Conservation (phyloP, 1,139 yeast species). For the Hyphopichia wangnamkhiaoensis region DNA sequence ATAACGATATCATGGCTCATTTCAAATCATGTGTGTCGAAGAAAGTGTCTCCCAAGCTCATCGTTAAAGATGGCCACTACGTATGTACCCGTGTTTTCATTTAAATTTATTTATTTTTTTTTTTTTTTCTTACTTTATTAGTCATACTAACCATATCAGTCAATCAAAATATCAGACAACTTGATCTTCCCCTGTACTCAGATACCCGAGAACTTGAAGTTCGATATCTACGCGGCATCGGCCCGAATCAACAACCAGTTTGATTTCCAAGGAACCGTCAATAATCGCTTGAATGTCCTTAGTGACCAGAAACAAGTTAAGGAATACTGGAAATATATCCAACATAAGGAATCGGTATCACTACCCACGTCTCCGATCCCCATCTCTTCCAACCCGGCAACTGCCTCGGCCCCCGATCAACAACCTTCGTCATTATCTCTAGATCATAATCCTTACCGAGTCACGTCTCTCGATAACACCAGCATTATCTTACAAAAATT, state of each 20-base stretch:
- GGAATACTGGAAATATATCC: conserved; percentile 14
- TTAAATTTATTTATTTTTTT: neutral
- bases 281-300: conserved; percentile 32
- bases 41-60: conserved; percentile 27
- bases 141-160: conserved; percentile 14
- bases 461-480: conserved; percentile 21
- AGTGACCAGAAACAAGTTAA: conserved; percentile 32
- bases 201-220: conserved; percentile 38
- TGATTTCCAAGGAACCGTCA: conserved; percentile 32
- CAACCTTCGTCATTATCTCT: conserved; percentile 1
- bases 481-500: conserved; percentile 25
- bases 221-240: conserved; percentile 30
- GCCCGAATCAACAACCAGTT: conserved; percentile 9
- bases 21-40: conserved; percentile 16
- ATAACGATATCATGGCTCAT: conserved; percentile 24
- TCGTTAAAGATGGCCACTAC: conserved; percentile 38
- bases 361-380: conserved; percentile 3
- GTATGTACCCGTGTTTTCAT: conserved; percentile 20
- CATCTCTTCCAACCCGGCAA: conserved; percentile 2
- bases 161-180: conserved; percentile 30
- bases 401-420: conserved; percentile 5
- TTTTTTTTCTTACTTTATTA: neutral
- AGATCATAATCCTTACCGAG: conserved; percentile 17
- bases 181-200: conserved; percentile 34
- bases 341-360: conserved; percentile 1